Percentiles rank a stretch among this genome's conserved stretches.
Conservation (phyloP, 163 green algal species). For the Prototheca stagnorum region DNA sequence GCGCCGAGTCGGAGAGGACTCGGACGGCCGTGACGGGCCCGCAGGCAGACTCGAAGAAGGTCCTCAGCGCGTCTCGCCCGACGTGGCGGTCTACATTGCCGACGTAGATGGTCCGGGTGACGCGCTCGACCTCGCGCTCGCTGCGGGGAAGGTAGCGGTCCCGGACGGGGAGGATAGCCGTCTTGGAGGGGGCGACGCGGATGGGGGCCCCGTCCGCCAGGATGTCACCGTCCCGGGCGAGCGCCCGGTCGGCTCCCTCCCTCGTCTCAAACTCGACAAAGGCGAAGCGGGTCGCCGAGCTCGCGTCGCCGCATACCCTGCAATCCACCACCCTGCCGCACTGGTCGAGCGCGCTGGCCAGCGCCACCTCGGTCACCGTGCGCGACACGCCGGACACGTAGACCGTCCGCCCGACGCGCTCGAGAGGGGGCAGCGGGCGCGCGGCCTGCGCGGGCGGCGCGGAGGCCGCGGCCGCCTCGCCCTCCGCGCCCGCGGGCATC, state of each 20-base stretch:
- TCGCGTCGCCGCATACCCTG: constrained; percentile 86
- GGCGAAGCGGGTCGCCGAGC: constrained; percentile 79
- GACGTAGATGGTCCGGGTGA: constrained; percentile 56
- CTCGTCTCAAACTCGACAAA: constrained; percentile 86
- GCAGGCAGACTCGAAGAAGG: constrained; percentile 82
- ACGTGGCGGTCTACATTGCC: constrained; percentile 73
- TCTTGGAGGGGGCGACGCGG: constrained; percentile 75
- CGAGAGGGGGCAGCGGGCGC: constrained; percentile 12
- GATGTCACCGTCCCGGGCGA: constrained; percentile 48
- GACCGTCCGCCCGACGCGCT: constrained; percentile 66
- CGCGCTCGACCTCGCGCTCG: constrained; percentile 58
- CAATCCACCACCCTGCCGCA: constrained; percentile 86
- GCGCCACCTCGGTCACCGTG: constrained; percentile 60
- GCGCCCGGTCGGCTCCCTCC: constrained; percentile 36
- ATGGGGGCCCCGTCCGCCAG: constrained; percentile 63
- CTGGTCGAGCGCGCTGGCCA: constrained; percentile 59
- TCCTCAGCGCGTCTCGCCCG: constrained; percentile 50
- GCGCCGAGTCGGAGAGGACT: constrained; percentile 70
- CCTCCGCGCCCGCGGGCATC: too few relatives aligned
- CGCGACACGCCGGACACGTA: constrained; percentile 70
- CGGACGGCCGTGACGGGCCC: constrained; percentile 62
- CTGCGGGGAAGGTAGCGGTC: constrained; percentile 65
- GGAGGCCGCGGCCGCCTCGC: too few relatives aligned
- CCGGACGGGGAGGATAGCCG: constrained; percentile 93
- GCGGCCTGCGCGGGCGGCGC: too few relatives aligned